Evolutionary conservation across 2,329 filamentous ascomycete species (phyloP), one percentile per base, ranked within the genome.

Genomic region (Colletotrichum musicola): DNA sequence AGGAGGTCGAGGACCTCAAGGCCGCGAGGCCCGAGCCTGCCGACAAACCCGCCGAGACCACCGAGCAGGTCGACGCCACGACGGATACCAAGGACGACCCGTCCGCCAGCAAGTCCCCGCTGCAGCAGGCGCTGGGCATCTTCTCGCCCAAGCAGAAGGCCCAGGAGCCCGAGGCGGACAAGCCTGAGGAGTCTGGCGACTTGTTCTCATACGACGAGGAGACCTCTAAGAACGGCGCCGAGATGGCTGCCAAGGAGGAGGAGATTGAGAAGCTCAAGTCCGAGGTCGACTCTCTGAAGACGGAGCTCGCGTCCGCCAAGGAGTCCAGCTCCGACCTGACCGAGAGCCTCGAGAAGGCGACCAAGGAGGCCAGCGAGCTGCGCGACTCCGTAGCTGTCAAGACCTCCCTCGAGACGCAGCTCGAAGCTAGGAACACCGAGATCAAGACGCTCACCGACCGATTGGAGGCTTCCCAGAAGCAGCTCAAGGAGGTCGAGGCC

Each of bases 131-230:
- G 27, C 74, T 86, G 2, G 79, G 83, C 42, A 80, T 86, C 72
- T 85, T 86, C 71, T 86, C 85, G 2, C 82, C 83, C 4, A 84
- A 79, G 70, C 81, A 84, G 42, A 83, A 82, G 68, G 71, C 80
- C 5, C 73, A 80, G 54, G 76, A 79, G 38, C 76, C 79, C 7
- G 64, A 70, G 7, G 72, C 64, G 2, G 64, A 69, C 6, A 76
- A 75, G 71, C 73, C 76, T 3, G 78, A 80, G 4, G 81, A 79
- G 49, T 72, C 74, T 0, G 76, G 95, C 71, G 93, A 97, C 56
- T 92, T 98, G 80, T 98, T 98, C 80, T 97, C 94, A 0, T 97
- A 94, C 74, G 95, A 98, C 67, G 91, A 92, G 58, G 95, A 98
- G 79, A 85, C 97, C 14, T 92, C 93, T 3, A 89, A 93, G 62